A percentile compares a stretch with the other conserved stretches of the same genome.
These are phyloP conservation scores for Lithohypha guttulata DNA, from an alignment of 2,329 filamentous ascomycete species.

Conservation along the genomic window DNA sequence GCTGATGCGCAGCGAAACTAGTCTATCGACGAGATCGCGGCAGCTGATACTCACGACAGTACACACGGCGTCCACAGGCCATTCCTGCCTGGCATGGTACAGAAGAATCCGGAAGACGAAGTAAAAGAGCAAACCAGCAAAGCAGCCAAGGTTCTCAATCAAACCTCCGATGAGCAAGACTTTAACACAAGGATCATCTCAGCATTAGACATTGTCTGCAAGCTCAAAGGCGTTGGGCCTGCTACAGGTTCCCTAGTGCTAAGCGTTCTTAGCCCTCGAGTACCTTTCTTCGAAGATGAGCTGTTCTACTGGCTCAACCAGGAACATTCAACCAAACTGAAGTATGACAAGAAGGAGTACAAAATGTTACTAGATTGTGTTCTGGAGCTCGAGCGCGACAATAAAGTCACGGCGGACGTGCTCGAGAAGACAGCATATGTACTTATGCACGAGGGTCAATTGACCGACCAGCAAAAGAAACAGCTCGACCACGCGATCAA, in stretches of 20 bases:
- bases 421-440: constrained; percentile 21
- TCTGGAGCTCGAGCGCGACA: constrained; percentile 10
- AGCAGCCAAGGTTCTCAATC: neutral
- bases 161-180: constrained; percentile 4
- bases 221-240: constrained; percentile 32
- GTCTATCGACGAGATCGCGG: neutral
- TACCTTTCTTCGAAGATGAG: constrained; percentile 37
- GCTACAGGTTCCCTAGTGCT: constrained; percentile 35
- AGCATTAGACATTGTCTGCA: constrained; percentile 28
- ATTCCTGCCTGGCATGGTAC: constrained; percentile 31
- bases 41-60: constrained; percentile 6
- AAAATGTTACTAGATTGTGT: constrained; percentile 12
- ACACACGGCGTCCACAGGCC: constrained; percentile 33
- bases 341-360: constrained; percentile 33
- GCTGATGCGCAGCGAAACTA: neutral
- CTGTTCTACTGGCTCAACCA: constrained; percentile 31
- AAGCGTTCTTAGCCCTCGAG: constrained; percentile 24
- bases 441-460: constrained; percentile 15
- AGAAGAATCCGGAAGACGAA: constrained; percentile 18
- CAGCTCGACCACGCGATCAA: constrained; percentile 7
- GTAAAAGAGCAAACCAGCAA: constrained; percentile 19
- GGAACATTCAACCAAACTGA: constrained; percentile 26
- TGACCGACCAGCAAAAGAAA: constrained; percentile 10
- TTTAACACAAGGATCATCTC: constrained; percentile 11
- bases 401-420: constrained; percentile 11